Evolutionary conservation across 768 basidiomycete genomes (phyloP), one percentile per base, ranked within the genome.

Genomic region (Heimioporus sp.): DNA sequence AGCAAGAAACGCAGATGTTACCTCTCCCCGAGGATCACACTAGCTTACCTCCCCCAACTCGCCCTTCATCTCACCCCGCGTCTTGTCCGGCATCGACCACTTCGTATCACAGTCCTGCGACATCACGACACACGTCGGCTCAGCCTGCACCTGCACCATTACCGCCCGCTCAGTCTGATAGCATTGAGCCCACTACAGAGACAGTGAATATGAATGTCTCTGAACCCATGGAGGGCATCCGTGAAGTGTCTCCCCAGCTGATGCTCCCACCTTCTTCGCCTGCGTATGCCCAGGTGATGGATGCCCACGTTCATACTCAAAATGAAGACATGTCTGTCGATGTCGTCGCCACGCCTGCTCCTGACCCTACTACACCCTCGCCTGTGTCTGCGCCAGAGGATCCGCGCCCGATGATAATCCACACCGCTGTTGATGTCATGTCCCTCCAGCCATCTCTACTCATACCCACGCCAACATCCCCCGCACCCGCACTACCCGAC

Each of bases 391-490:
- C 48, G 44, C 49, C 13, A 3, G 50, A 48, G 36, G 51, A 19
- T 11, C 24, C 50, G 39, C 51, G 46, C 28, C 55, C 46, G 16
- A 63, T 66, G 53, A 57, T 60, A 32, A 61, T 61, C 19, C 61
- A 60, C 44, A 62, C 64, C 6, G 60, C 65, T 16, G 58, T 67
- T 12, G 70, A 72, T 41, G 60, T 67, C 31, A 32, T 47, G n/a
- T 57, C 62, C 35, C 49, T 59, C 12, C 65, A 63, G 37, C 57
- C 64, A 11, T 60, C 66, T 19, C 59, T 71, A 15, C 64, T 68
- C 46, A 72, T 75, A 44, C 71, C 72, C 13, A 70, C 69, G 4
- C 72, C 72, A 13, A 63, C 73, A 12, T 66, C 71, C 28, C 71
- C 72, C n/a, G 62, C 63, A 2, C 59, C 59, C 30, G 54, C 57